A percentile compares a stretch with the other conserved stretches of the same genome.
These are phyloP conservation scores for Dianthus caryophyllus DNA, from an alignment of 148 eudicot species.

Conservation along the genomic window DNA sequence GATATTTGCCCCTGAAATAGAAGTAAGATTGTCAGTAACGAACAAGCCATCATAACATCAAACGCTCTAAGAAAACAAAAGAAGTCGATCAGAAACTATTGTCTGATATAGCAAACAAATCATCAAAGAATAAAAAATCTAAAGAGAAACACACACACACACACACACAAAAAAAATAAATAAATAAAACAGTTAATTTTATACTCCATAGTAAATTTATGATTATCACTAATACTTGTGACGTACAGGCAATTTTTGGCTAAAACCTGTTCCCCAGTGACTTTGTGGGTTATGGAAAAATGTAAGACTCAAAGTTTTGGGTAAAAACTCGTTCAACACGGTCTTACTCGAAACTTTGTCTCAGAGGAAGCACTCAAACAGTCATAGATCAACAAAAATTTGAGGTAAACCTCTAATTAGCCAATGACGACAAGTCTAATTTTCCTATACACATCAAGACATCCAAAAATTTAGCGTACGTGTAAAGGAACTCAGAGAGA, in stretches of 20 bases:
- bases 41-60: background rate
- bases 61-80: too few relatives aligned
- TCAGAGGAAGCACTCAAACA: background rate
- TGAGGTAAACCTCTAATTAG: background rate
- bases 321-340: background rate
- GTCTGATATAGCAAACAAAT: background rate
- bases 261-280: background rate
- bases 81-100: background rate
- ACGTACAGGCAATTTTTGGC: background rate
- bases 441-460: constrained; percentile 2
- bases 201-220: too few relatives aligned
- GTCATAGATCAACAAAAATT: background rate
- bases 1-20: constrained; percentile 66
- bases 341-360: background rate
- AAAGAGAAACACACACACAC: background rate
- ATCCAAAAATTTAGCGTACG: constrained; percentile 12
- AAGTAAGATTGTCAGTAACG: constrained; percentile 19
- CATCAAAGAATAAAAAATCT: background rate
- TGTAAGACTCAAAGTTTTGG: background rate
- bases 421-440: constrained; percentile 8
- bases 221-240: too few relatives aligned
- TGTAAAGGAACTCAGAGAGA: constrained; percentile 56
- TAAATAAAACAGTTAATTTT: background rate
- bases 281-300: background rate
- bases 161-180: too few relatives aligned